Percentiles rank a stretch among this genome's conserved stretches.
These are phyloP conservation scores for Heimioporus sp. DNA, from an alignment of 768 basidiomycete genomes.

Conservation along the genomic window DNA sequence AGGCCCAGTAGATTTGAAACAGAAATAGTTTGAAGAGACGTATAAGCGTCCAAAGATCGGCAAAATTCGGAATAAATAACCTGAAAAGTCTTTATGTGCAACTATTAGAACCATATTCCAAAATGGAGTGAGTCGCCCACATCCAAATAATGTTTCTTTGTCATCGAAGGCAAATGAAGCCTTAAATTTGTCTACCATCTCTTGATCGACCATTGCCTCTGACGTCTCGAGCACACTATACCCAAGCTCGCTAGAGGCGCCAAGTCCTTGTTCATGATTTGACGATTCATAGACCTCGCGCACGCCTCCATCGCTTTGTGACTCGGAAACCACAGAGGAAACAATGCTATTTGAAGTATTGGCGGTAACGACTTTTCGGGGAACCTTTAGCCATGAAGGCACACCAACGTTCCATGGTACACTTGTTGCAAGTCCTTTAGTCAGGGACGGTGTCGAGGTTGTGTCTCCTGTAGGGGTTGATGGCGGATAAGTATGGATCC, in stretches of 20 bases:
- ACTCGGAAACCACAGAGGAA: slow-evolving; percentile 14
- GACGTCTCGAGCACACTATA: slow-evolving; percentile 84
- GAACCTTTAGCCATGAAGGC: slow-evolving; percentile 65
- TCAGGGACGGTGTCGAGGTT: slow-evolving; percentile 34
- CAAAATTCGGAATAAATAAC: slow-evolving; percentile 86
- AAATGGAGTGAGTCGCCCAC: slow-evolving; percentile 48
- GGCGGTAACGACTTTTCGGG: slow-evolving; percentile 39
- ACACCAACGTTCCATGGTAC: slow-evolving; percentile 62
- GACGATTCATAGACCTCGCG: slow-evolving; percentile 52
- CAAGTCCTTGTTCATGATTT: slow-evolving; percentile 16
- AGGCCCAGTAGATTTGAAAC: slow-evolving; percentile 88
- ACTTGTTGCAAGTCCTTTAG: slow-evolving; percentile 40
- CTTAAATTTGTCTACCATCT: slow-evolving; percentile 74
- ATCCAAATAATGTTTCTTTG: slow-evolving; percentile 82
- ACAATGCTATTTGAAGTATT: slow-evolving; percentile 29
- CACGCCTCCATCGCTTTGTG: slow-evolving; percentile 38
- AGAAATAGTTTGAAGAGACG: slow-evolving; percentile 90
- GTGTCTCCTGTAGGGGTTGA: slow-evolving; percentile 54
- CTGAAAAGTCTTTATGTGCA: slow-evolving; percentile 79
- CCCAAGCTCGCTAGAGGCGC: slow-evolving; percentile 55
- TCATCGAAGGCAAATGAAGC: slow-evolving; percentile 84
- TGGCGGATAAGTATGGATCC: slow-evolving; percentile 81
- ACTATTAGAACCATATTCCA: slow-evolving; percentile 6
- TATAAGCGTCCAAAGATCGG: slow-evolving; percentile 87
- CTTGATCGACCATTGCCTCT: slow-evolving; percentile 57